Evolutionary conservation across 306 rosid species (phyloP).

Genomic region (Corylus americana): DNA sequence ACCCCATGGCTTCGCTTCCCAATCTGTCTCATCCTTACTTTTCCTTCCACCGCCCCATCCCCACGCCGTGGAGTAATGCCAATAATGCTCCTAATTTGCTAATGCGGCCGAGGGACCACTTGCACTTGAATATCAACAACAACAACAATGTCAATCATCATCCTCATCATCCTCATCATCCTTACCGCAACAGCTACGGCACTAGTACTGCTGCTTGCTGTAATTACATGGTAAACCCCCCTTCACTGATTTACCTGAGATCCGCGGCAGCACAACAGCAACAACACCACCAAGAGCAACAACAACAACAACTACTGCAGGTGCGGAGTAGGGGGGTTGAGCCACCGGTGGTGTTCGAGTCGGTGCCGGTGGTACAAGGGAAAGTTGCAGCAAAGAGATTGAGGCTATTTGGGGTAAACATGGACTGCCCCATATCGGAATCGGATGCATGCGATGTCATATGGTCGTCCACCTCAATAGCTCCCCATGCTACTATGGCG

Average conservation of each 20-base stretch:
- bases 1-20: constrained; percentile 27
- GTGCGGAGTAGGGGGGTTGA: constrained; percentile 13
- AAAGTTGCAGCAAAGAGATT: constrained; percentile 39
- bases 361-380: constrained; percentile 50
- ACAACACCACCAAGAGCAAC: no score
- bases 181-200: constrained; percentile 12
- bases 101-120: constrained; percentile 22
- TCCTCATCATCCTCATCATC: constrained; percentile 1
- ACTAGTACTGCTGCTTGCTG: neutral
- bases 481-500: neutral
- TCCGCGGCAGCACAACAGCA: constrained; percentile 30
- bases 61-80: neutral
- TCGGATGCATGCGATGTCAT: constrained; percentile 29
- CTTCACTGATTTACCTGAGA: constrained; percentile 37
- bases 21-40: constrained; percentile 38
- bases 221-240: constrained; percentile 31
- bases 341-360: constrained; percentile 51
- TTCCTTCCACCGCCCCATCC: neutral
- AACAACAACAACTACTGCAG: constrained; percentile 6
- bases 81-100: neutral
- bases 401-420: constrained; percentile 86
- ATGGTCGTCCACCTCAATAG: constrained; percentile 6
- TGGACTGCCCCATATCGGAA: constrained; percentile 58
- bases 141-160: constrained; percentile 18
- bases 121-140: constrained; percentile 35